phyloP scores from a whole-genome alignment of 1,139 yeast species.

The Saccharomyces uvarum region DNA sequence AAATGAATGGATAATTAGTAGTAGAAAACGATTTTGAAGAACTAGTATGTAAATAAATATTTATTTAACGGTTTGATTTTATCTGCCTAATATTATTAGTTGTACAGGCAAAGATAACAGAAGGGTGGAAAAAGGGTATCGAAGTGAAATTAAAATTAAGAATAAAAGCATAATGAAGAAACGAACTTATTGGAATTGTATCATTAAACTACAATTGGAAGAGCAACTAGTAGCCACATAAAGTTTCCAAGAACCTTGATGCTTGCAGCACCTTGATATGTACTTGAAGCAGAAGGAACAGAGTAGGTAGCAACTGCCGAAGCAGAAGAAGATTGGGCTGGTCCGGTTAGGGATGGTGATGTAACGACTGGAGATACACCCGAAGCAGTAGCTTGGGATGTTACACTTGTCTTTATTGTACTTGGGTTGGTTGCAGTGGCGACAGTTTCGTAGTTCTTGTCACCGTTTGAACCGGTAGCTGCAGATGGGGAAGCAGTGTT shows the following conservation, averaged over 20 bases:
- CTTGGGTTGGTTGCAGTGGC: background rate
- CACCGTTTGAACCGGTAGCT: background rate
- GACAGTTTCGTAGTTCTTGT: background rate
- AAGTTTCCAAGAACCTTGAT: background rate
- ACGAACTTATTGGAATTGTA: background rate
- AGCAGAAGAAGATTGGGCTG: background rate
- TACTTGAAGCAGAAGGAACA: background rate
- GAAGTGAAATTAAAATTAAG: background rate
- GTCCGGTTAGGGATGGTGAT: background rate
- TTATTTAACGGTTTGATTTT: background rate
- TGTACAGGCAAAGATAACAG: background rate
- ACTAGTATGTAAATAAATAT: background rate
- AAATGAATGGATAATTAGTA: background rate
- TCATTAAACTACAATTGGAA: background rate
- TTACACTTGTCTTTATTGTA: background rate
- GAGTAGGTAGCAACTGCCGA: background rate
- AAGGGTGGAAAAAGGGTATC: background rate
- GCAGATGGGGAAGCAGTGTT: background rate
- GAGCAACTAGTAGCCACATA: background rate
- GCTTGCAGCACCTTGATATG: background rate
- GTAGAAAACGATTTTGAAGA: background rate
- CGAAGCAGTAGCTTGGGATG: background rate
- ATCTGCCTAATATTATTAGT: background rate
- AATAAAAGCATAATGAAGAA: background rate
- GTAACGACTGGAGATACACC: background rate